These are phyloP conservation scores for Pisolithus orientalis DNA, from an alignment of 768 basidiomycete genomes.

Conservation along the genomic window DNA sequence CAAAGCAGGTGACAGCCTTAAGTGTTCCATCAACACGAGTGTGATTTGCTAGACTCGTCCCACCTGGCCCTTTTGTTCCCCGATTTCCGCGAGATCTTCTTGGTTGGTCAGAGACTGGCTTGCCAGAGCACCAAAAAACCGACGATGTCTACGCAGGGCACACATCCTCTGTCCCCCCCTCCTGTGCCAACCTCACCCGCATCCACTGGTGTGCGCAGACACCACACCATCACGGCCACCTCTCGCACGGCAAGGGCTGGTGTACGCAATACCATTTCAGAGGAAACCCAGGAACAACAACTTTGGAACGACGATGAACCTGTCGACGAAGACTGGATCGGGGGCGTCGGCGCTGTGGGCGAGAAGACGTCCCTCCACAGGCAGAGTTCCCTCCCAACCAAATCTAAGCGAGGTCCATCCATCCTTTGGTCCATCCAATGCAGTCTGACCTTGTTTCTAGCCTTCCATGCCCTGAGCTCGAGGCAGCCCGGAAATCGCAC, in stretches of 20 bases:
- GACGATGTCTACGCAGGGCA: slow-evolving; percentile 32
- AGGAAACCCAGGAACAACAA: slow-evolving; percentile 55
- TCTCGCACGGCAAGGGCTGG: slow-evolving; percentile 57
- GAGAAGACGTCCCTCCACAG: slow-evolving; percentile 77
- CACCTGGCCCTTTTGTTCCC: neutral
- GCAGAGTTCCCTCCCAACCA: slow-evolving; percentile 75
- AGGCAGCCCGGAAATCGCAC: slow-evolving; percentile 56
- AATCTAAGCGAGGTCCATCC: slow-evolving; percentile 65
- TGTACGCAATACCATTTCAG: slow-evolving; percentile 60
- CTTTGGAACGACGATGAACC: slow-evolving; percentile 71
- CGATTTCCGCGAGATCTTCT: slow-evolving; percentile 4
- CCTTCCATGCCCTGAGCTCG: slow-evolving; percentile 44
- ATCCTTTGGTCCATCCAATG: neutral
- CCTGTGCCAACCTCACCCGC: slow-evolving; percentile 32
- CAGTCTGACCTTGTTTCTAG: slow-evolving; percentile 27
- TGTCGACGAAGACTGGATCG: slow-evolving; percentile 77
- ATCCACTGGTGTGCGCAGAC: slow-evolving; percentile 57
- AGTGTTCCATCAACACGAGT: too few relatives aligned
- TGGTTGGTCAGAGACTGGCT: neutral
- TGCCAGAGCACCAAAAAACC: slow-evolving; percentile 3
- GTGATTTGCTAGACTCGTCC: neutral
- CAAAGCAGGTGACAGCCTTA: too few relatives aligned
- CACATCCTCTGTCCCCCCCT: slow-evolving; percentile 37
- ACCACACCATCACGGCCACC: slow-evolving; percentile 77
- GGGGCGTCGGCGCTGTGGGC: slow-evolving; percentile 75